Conservation (phyloP, 768 basidiomycete genomes). For the Floccularia luteovirens region DNA sequence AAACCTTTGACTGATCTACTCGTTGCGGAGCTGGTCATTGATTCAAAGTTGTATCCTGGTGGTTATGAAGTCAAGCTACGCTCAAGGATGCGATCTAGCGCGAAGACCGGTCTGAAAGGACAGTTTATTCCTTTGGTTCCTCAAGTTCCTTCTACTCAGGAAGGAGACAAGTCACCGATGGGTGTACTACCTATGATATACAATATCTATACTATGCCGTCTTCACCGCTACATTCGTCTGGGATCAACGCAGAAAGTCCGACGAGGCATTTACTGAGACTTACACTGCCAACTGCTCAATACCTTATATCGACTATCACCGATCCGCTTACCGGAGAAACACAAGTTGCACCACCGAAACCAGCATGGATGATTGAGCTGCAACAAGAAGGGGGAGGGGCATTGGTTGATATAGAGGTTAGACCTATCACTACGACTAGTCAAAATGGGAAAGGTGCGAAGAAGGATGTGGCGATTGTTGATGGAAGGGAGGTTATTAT, state of each 20-base stretch:
- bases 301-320: slow-evolving; percentile 68
- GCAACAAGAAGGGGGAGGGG: slow-evolving; percentile 18
- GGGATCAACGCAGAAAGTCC: slow-evolving; percentile 42
- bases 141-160: slow-evolving; percentile 5
- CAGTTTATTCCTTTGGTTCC: slow-evolving; percentile 4
- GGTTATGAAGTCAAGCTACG: slow-evolving; percentile 56
- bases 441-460: slow-evolving; percentile 8
- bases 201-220: slow-evolving; percentile 69
- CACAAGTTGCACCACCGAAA: slow-evolving; percentile 46
- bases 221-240: slow-evolving; percentile 76
- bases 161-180: slow-evolving; percentile 11
- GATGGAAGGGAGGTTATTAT: slow-evolving; percentile 50
- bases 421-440: slow-evolving; percentile 22
- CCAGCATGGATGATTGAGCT: slow-evolving; percentile 69
- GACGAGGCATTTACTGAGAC: slow-evolving; percentile 68
- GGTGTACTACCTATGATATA: slow-evolving; percentile 45
- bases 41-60: slow-evolving; percentile 71
- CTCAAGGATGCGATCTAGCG: slow-evolving; percentile 32
- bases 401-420: slow-evolving; percentile 48
- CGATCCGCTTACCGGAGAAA: slow-evolving; percentile 77
- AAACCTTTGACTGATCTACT: slow-evolving; percentile 60
- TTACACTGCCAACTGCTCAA: slow-evolving; percentile 78
- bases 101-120: slow-evolving; percentile 9
- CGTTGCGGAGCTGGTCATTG: slow-evolving; percentile 73
- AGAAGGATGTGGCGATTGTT: slow-evolving; percentile 26